A percentile compares a stretch with the other conserved stretches of the same genome.
phyloP scores from a whole-genome alignment of 495 filamentous ascomycete genomes.

The Aspergillus ellipticus region DNA sequence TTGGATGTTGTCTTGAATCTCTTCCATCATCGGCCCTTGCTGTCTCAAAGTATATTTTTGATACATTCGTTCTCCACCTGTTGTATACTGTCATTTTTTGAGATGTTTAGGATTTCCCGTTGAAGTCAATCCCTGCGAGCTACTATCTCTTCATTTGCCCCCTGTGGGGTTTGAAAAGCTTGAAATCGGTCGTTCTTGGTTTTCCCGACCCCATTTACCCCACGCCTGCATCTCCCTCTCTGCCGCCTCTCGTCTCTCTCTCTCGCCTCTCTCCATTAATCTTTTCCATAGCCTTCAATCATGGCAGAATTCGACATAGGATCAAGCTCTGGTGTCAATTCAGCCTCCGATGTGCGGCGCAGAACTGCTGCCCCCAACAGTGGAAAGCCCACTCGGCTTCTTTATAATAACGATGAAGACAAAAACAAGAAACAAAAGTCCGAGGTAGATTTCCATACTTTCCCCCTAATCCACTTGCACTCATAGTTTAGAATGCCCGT shows the following conservation, averaged over 20 bases:
- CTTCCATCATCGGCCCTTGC: not conserved
- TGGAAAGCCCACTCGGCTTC: constrained; percentile 34
- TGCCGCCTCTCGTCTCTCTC: too few species aligned
- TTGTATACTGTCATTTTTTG: not conserved
- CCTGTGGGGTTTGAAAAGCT: not conserved
- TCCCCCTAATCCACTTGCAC: too few species aligned
- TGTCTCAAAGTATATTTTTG: not conserved
- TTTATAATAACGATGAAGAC: constrained; percentile 37
- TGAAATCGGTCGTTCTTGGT: not conserved
- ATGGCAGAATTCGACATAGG: constrained; percentile 35
- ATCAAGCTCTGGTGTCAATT: constrained; percentile 64
- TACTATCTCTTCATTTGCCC: not conserved
- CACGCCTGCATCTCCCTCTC: not conserved
- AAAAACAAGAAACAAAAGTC: constrained; percentile 61
- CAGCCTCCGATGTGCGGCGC: constrained; percentile 64
- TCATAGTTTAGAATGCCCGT: too few species aligned
- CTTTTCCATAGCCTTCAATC: constrained; percentile 3
- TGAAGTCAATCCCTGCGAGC: not conserved
- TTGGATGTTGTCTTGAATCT: constrained; percentile 8
- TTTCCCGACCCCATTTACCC: not conserved
- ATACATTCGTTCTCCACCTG: not conserved
- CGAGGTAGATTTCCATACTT: constrained; percentile 22
- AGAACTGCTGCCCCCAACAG: constrained; percentile 68
- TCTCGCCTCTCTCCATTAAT: not conserved
- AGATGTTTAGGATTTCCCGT: not conserved